A percentile compares a stretch with the other conserved stretches of the same genome.
phyloP scores from a whole-genome alignment of 768 basidiomycete species.

The Hemileccinum rubropunctum region DNA sequence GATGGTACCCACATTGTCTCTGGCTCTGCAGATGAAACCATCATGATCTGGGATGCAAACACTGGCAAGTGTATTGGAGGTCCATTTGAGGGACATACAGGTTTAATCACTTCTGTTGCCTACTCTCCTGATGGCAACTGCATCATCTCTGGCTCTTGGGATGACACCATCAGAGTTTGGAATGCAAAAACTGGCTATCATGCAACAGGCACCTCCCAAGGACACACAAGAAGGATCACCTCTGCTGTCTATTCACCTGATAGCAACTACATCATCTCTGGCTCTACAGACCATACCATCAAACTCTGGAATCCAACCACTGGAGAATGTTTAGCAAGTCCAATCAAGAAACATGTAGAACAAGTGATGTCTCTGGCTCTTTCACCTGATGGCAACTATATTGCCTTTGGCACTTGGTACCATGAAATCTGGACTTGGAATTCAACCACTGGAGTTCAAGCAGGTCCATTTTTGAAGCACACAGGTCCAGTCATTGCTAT shows the following conservation, averaged over 20 bases:
- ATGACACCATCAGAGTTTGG: constrained; percentile 16
- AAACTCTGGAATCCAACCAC: constrained; percentile 8
- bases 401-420: constrained; percentile 16
- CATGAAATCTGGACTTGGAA: constrained; percentile 10
- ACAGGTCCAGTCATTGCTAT: neutral
- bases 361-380: neutral
- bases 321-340: constrained; percentile 3
- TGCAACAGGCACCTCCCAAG: neutral
- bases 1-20: constrained; percentile 24
- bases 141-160: constrained; percentile 16
- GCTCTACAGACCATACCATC: constrained; percentile 7
- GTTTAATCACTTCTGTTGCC: constrained; percentile 1
- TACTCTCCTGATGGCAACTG: constrained; percentile 18
- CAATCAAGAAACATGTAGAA: neutral
- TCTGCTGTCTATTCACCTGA: constrained; percentile 17
- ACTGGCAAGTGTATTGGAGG: constrained; percentile 12
- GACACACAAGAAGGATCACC: neutral
- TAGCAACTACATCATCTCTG: constrained; percentile 11
- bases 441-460: neutral
- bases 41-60: constrained; percentile 21
- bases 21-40: constrained; percentile 17
- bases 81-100: constrained; percentile 17
- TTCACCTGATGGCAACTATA: constrained; percentile 21
- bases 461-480: constrained; percentile 3
- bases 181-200: constrained; percentile 5